Percentiles rank a stretch among this genome's conserved stretches.
Conservation (phyloP, 208 protist species). For the Acanthamoeba castellanii region DNA sequence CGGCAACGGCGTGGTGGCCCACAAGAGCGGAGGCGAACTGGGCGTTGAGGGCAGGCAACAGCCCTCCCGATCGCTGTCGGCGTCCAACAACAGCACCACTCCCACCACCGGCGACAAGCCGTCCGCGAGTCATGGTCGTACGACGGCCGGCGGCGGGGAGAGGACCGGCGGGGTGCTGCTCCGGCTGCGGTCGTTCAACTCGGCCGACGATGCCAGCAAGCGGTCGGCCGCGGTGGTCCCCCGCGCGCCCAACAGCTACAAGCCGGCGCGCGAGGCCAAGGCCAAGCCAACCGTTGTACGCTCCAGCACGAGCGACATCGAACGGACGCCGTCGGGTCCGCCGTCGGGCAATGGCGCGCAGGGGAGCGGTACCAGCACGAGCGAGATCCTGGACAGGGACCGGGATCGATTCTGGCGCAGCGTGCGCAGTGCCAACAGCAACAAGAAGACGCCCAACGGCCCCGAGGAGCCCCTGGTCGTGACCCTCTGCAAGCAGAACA, state of each 20-base stretch:
- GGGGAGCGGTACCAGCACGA: neutral
- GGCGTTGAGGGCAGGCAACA: too few relatives aligned
- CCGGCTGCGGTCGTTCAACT: neutral
- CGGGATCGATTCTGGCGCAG: conserved; percentile 30
- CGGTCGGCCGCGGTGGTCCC: neutral
- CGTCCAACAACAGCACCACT: too few relatives aligned
- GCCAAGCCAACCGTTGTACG: neutral
- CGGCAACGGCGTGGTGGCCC: too few relatives aligned
- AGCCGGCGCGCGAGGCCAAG: neutral
- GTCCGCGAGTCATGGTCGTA: neutral
- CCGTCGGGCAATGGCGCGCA: neutral
- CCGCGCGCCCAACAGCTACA: neutral
- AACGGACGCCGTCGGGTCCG: neutral
- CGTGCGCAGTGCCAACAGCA: neutral
- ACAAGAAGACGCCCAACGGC: neutral
- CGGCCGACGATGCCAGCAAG: neutral
- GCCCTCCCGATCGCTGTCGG: too few relatives aligned
- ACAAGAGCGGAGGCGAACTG: too few relatives aligned
- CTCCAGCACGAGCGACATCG: neutral
- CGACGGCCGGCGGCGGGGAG: neutral
- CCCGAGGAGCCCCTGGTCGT: conserved; percentile 24
- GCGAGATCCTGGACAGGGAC: conserved; percentile 4
- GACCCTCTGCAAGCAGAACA: conserved; percentile 60
- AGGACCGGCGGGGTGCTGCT: neutral
- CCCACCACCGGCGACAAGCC: too few relatives aligned